Evolutionary conservation across 306 rosid genomes (phyloP), one percentile per base, ranked within the genome.

Genomic region (Cotoneaster glaucophyllus): DNA sequence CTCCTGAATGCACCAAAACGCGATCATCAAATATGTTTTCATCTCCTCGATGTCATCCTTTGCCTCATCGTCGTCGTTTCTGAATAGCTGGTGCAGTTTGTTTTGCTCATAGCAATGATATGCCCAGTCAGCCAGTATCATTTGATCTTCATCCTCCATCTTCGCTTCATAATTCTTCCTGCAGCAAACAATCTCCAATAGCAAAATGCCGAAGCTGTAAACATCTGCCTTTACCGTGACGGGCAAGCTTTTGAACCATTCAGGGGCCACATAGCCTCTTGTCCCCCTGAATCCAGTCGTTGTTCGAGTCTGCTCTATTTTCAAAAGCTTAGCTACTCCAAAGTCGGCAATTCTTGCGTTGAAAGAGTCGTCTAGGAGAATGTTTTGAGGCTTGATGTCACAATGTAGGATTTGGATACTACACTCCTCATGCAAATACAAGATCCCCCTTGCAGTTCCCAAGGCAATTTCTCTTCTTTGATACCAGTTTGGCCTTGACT

Each of bases 1-100:
- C 52, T 74, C 81, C 31, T 85, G 86, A 25, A 85, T 77, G 70
- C 89, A 82, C 89, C 79, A 85, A 1, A 85, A 8, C 6, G 85
- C 86, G 13, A 83, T 31, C 85, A 65, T 85, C 34, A 80, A 64
- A 52, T 22, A 70, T 52, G 44, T 80, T 52, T 77, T 73, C 19
- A 80, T 66, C 56, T 6, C 70, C 50, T 66, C 56, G 62, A 85
- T 64, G 64, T 85, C 85, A 3, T 44, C 15, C 59, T 2, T 14
- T 9, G 78, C 82, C 32, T 74, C 77, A 41, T 69, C 78, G 32
- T 69, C 76, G 17, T 80, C 74, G 11, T 54, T 67, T 18, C 41
- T 68, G 21, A 80, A 41, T 9, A 80, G n/a, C 12, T 53, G 17
- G 18, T 83, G 77, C 7, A 85, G 4, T 26, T 53, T 80, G 68